phyloP scores from a whole-genome alignment of 345 rosid genomes.

The Gossypium herbaceum region DNA sequence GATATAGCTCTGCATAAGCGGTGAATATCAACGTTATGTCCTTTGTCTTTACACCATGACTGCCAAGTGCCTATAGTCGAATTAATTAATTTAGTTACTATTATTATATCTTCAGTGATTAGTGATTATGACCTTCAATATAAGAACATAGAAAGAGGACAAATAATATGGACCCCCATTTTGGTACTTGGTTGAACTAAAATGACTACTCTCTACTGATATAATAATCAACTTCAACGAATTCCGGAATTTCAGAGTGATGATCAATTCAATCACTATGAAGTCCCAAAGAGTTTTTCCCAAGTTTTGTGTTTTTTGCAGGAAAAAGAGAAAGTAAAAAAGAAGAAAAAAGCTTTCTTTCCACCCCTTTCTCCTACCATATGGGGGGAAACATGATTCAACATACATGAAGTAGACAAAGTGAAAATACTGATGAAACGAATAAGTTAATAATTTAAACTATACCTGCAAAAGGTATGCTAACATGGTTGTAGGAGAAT shows the following conservation, averaged over 20 bases:
- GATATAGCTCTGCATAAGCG: not conserved
- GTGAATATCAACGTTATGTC: slow-evolving; percentile 1
- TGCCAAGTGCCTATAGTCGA: slow-evolving; percentile 29
- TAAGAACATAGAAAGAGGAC: not conserved
- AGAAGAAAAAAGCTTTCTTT: not conserved
- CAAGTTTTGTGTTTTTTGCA: not conserved
- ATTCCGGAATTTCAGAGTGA: not conserved
- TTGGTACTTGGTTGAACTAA: not conserved
- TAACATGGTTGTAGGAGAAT: not conserved
- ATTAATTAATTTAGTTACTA: not conserved
- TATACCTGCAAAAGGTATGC: not conserved
- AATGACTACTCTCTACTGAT: not conserved
- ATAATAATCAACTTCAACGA: no score
- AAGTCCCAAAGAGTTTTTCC: no score
- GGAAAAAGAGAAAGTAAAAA: not conserved
- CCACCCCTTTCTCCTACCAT: no score
- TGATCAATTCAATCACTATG: no score
- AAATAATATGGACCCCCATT: not conserved
- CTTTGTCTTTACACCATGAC: slow-evolving; percentile 31
- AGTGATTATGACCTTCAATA: not conserved
- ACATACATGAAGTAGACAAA: not conserved
- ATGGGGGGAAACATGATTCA: not conserved
- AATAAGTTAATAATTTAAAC: not conserved
- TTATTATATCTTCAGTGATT: not conserved
- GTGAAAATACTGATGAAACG: not conserved